Evolutionary conservation across 495 filamentous ascomycete species (phyloP).

Genomic region (Aspergillus coremiiformis): DNA sequence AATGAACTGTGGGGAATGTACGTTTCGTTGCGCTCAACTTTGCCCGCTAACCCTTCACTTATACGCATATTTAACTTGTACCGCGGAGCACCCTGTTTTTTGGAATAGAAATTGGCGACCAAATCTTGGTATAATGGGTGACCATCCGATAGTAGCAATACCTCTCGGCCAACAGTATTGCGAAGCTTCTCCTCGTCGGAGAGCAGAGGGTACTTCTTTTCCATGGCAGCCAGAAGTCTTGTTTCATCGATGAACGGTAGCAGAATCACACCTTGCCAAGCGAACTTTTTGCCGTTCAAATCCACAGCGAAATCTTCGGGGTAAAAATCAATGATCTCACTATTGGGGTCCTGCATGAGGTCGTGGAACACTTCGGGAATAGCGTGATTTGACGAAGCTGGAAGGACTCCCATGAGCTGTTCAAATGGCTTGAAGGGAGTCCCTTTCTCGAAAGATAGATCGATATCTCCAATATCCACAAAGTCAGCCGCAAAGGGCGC

Average conservation of each 20-base stretch:
- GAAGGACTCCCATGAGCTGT: constrained; percentile 96
- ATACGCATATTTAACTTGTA: constrained; percentile 62
- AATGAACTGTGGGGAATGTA: constrained; percentile 71
- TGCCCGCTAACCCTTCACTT: constrained; percentile 75
- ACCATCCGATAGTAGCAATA: constrained; percentile 72
- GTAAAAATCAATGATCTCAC: constrained; percentile 95
- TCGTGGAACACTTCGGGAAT: constrained; percentile 80
- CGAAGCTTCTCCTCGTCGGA: constrained; percentile 68
- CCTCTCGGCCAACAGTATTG: constrained; percentile 75
- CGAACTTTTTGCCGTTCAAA: constrained; percentile 95
- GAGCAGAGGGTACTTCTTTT: constrained; percentile 70
- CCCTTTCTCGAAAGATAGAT: constrained; percentile 77
- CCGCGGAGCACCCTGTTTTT: constrained; percentile 60
- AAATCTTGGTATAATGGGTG: constrained; percentile 79
- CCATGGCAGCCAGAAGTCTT: constrained; percentile 74
- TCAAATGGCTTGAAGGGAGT: constrained; percentile 87
- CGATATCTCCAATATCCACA: constrained; percentile 69
- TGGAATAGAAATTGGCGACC: constrained; percentile 78
- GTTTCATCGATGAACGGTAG: constrained; percentile 95
- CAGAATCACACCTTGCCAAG: constrained; percentile 92
- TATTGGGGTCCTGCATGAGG: constrained; percentile 79
- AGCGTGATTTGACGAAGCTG: constrained; percentile 83
- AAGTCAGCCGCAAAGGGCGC: constrained; percentile 97
- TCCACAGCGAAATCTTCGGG: constrained; percentile 90
- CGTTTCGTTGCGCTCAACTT: constrained; percentile 68